Base-by-base conservation (phyloP, 345 rosid species). In the Salix caprea region DNA sequence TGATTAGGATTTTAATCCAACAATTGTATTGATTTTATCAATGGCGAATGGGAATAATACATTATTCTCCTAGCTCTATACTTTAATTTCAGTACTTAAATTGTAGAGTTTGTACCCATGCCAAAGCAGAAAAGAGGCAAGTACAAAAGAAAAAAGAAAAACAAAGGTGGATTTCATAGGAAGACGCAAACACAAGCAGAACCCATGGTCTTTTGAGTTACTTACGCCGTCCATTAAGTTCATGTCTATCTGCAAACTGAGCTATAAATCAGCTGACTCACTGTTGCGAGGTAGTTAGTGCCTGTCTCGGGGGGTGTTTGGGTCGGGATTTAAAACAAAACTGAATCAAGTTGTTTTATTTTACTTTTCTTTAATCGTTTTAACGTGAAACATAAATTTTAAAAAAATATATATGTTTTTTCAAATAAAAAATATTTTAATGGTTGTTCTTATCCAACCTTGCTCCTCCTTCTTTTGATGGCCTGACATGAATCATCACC, bases 371-470 rank as follows among this genome's bases (percentile, higher is more conserved):
- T 34, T 34, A 34, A 34, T 34, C 36, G 36, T 34, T 4, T 4
- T 34, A 34, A 34, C 36, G 36, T 34, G 36, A 34, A 34, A 34
- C n/a, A 34, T 34, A 34, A 34, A 34, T 34, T n/a, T 4, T 34
- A 34, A 4, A 34, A 34, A 0, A 32, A 34, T 34, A 34, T 34
- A 4, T 34, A 4, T 34, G 1, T 34, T 34, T 4, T 34, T 4
- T 4, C 34, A 32, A 32, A 32, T 32, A 32, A 34, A 34, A 5
- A 34, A 34, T 34, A 34, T 34, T 34, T 34, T 34, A 34, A 34
- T 5, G 37, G 6, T 5, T 76, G 84, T 74, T 80, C 85, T 85
- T 85, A 82, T 85, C 88, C 84, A 36, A 12, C 65, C 44, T 52
- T 28, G 73, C 73, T 30, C 66, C 73, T 30, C 66, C 72, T 73